Evolutionary conservation across 2,329 filamentous ascomycete species (phyloP), one percentile per base, ranked within the genome.

Genomic region (Exutisphaerella laricina): DNA sequence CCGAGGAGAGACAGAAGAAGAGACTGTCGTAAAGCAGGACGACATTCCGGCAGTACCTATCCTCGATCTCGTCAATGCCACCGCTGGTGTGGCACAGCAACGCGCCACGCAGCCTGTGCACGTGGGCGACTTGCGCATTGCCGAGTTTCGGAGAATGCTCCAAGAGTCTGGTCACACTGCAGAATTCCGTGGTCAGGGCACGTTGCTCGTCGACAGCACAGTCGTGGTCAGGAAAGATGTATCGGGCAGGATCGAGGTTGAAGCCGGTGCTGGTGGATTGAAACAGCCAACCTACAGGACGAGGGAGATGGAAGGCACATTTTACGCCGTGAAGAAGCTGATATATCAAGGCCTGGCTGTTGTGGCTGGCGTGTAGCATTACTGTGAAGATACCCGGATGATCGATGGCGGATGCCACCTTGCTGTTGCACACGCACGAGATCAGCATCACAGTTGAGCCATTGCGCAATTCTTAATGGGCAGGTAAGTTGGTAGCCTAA

Each of bases 311-410:
- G 79, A 79, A 45, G 73, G 73, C 29, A 88, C 85, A 25, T 94
- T 96, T 60, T 86, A 88, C 59, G 85, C 85, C 39, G 90, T 97
- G 7, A 87, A 87, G 69, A 82, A 74, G 66, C 88, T 86, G 66
- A 94, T 98, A 52, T 98, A 98, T 63, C 87, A 94, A 55, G 89
- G 88, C 6, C 67, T 98, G 61, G 92, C 92, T 23, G 87, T 97
- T 46, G 89, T 98, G 53, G 84, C 84, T 12, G 86, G 85, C 33
- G 56, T 56, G 40, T 59, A 39, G 50, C 34, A 44, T 3, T 17
- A 8, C 7, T 22, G 14, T 13, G 12, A 14, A 38, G 48, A 38
- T 34, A 32, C 29, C 13, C 37, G 13, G 9, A 34, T 9, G 13
- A 34, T 17, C 23, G 12, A 26, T 12, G 23, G 20, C 13, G 30